Conservation (phyloP, 1,284 basidiomycete species). For the Moniliella sp. region DNA sequence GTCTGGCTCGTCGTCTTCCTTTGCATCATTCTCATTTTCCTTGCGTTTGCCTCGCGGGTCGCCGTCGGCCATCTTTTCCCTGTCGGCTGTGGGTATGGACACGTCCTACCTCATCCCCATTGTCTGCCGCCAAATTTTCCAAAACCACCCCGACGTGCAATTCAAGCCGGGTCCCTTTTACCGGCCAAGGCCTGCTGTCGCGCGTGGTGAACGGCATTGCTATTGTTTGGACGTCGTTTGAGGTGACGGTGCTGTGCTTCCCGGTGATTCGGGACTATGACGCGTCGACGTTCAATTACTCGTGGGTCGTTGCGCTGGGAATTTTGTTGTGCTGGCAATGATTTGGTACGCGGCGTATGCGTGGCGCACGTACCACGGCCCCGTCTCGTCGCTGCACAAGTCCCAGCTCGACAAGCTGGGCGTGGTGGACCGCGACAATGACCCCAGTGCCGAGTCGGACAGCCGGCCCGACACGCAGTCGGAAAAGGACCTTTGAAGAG, state of each 20-base stretch:
- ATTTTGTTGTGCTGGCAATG: constrained; percentile 34
- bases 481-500: too few relatives aligned
- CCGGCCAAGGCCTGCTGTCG: constrained; percentile 52
- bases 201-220: constrained; percentile 47
- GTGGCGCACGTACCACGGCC: constrained; percentile 37
- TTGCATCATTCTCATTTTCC: constrained; percentile 19
- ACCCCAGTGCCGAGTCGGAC: too few relatives aligned
- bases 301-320: constrained; percentile 34
- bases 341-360: constrained; percentile 37
- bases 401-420: constrained; percentile 21
- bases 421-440: constrained; percentile 10
- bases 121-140: constrained; percentile 44
- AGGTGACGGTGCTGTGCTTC: constrained; percentile 3
- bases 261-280: not conserved
- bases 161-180: constrained; percentile 72
- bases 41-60: constrained; percentile 19
- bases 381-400: constrained; percentile 18
- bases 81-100: constrained; percentile 57
- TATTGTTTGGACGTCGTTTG: constrained; percentile 39
- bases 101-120: constrained; percentile 39
- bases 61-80: constrained; percentile 29
- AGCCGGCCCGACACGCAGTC: too few relatives aligned
- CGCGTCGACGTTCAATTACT: constrained; percentile 13
- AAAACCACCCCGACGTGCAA: constrained; percentile 54
- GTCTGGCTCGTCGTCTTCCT: constrained; percentile 53